Percentiles rank a stretch among this genome's conserved stretches.
Evolutionary conservation across 2,329 filamentous ascomycete genomes (phyloP).

Genomic region (Aureobasidium melanogenum): DNA sequence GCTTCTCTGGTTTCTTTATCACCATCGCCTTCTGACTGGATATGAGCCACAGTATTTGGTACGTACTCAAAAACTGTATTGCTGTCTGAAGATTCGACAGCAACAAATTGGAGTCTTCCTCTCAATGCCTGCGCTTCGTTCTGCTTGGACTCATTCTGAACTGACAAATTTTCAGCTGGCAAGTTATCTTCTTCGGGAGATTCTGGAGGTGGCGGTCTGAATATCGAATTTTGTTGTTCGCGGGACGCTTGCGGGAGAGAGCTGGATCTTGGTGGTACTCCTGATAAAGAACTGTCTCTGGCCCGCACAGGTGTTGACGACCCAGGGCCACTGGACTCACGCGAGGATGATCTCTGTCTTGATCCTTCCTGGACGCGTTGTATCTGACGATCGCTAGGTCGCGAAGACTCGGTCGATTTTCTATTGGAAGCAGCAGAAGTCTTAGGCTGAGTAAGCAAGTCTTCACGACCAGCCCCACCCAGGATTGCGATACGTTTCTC

Average conservation of each 20-base stretch:
- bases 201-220: constrained; percentile 27
- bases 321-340: neutral
- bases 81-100: neutral
- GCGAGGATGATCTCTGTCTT: neutral
- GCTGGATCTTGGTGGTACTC: constrained; percentile 1
- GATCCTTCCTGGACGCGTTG: constrained; percentile 5
- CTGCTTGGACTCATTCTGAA: neutral
- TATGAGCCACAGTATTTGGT: neutral
- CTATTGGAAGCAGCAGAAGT: neutral
- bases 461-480: constrained; percentile 15
- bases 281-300: neutral
- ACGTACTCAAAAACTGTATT: neutral
- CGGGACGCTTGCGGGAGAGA: neutral
- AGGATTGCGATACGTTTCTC: constrained; percentile 42
- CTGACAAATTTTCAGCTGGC: neutral
- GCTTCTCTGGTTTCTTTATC: constrained; percentile 29
- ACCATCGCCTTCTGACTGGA: constrained; percentile 11
- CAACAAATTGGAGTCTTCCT: neutral
- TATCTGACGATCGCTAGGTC: neutral
- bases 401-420: neutral
- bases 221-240: constrained; percentile 15
- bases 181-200: constrained; percentile 8
- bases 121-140: constrained; percentile 2
- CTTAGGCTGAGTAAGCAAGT: constrained; percentile 13
- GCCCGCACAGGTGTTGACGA: neutral